Evolutionary conservation across 2,329 filamentous ascomycete genomes (phyloP).

Genomic region (Cladosporium austrohemisphaericum): DNA sequence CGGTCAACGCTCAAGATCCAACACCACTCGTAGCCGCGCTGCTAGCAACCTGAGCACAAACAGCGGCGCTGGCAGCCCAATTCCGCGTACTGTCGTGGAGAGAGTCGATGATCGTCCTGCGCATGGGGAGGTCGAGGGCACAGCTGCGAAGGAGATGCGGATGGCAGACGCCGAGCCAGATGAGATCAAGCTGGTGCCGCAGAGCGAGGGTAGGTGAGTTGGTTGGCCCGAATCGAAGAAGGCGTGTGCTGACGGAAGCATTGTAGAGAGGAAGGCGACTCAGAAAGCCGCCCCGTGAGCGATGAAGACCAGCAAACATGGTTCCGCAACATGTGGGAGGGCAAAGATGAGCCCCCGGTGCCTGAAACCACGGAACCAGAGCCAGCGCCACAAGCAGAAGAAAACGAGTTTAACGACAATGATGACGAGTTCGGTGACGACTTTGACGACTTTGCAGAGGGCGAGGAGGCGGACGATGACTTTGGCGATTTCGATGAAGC

Average conservation of each 20-base stretch:
- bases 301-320: constrained; percentile 31
- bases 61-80: constrained; percentile 42
- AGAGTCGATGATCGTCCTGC: constrained; percentile 56
- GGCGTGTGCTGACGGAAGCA: not conserved
- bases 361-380: constrained; percentile 37
- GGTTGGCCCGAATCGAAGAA: not conserved
- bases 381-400: constrained; percentile 15
- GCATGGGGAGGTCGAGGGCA: constrained; percentile 61
- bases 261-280: constrained; percentile 2
- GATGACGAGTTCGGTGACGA: constrained; percentile 54
- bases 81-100: constrained; percentile 60
- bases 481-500: constrained; percentile 51
- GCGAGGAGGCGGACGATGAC: constrained; percentile 44
- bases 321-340: constrained; percentile 32
- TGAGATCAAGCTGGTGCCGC: constrained; percentile 47
- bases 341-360: constrained; percentile 7
- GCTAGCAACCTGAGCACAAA: constrained; percentile 37
- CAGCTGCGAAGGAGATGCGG: constrained; percentile 53
- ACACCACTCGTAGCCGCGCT: constrained; percentile 33
- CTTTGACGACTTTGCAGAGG: constrained; percentile 61
- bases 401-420: constrained; percentile 55
- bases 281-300: constrained; percentile 8
- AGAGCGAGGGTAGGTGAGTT: constrained; percentile 54
- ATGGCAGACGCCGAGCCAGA: constrained; percentile 59
- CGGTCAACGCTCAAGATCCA: constrained; percentile 39